phyloP scores from a whole-genome alignment of 352 stramenopile species.

The Phytopythium helicoides region DNA sequence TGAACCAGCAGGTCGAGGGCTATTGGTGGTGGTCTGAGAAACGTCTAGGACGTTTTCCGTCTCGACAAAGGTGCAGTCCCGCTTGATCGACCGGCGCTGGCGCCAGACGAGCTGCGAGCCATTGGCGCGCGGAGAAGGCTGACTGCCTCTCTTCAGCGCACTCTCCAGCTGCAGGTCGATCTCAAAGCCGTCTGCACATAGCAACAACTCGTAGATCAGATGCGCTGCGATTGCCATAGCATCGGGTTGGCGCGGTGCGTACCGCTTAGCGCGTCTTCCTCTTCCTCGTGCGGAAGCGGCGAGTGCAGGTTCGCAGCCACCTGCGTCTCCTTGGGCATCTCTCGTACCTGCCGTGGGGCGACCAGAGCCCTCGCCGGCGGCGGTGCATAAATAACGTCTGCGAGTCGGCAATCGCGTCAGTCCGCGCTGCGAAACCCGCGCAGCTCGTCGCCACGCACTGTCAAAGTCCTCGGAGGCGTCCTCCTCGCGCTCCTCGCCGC shows the following conservation, averaged over 20 bases:
- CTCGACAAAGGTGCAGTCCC: conserved; percentile 62
- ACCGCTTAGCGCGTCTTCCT: conserved; percentile 44
- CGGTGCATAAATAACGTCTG: conserved; percentile 65
- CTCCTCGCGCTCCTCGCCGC: no score
- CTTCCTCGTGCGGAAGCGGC: conserved; percentile 19
- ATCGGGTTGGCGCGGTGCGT: conserved; percentile 4
- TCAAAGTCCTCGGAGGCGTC: conserved; percentile 73
- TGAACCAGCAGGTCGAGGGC: neutral
- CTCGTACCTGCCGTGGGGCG: no score
- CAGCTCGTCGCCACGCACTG: conserved; percentile 26
- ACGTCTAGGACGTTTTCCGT: conserved; percentile 11
- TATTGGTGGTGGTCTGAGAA: conserved; percentile 11
- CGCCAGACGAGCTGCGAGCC: conserved; percentile 24
- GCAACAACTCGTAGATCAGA: neutral
- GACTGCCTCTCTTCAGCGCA: conserved; percentile 3
- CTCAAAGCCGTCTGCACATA: conserved; percentile 29
- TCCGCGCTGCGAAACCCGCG: neutral
- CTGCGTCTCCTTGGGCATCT: neutral
- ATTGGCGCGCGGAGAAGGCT: neutral
- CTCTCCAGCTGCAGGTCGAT: conserved; percentile 12
- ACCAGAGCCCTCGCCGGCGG: no score
- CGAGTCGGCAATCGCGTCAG: no score
- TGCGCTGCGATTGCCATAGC: neutral
- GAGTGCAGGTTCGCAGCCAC: neutral
- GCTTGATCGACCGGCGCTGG: conserved; percentile 55